Evolutionary conservation across 306 rosid genomes (phyloP).

Genomic region (Comarum palustre): DNA sequence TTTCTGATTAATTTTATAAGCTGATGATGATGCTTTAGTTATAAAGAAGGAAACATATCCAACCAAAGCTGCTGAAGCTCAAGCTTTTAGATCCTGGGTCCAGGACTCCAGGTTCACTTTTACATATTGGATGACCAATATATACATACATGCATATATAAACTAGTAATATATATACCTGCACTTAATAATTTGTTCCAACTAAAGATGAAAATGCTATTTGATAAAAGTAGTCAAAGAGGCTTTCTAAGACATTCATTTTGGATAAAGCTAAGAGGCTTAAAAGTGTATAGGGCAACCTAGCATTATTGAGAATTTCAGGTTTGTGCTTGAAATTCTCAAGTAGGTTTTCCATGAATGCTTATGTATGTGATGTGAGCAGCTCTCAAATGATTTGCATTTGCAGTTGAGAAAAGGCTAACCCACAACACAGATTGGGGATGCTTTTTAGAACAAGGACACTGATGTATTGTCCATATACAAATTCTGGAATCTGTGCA

Average conservation of each 20-base stretch:
- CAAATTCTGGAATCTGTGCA: neutral
- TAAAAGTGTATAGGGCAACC: neutral
- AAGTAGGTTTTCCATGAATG: neutral
- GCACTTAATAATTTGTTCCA: neutral
- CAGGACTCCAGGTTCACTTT: neutral
- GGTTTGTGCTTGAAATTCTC: neutral
- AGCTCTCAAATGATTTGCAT: neutral
- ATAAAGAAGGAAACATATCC: neutral
- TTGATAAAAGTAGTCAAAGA: conserved; percentile 5
- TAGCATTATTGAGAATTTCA: neutral
- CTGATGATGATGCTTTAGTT: neutral
- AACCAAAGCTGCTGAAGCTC: neutral
- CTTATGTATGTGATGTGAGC: neutral
- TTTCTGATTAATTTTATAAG: neutral
- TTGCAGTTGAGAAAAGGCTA: neutral
- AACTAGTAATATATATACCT: neutral
- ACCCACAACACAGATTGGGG: conserved; percentile 9
- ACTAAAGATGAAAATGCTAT: conserved; percentile 1
- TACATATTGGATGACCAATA: neutral
- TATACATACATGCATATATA: neutral
- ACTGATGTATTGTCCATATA: neutral
- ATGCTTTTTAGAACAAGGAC: conserved; percentile 4
- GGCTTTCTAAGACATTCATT: neutral
- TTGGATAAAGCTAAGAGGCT: neutral
- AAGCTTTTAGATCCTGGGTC: conserved; percentile 3